A percentile compares a stretch with the other conserved stretches of the same genome.
Evolutionary conservation across 75 land plant genomes (phyloP).

Genomic region (Picea sitchensis): DNA sequence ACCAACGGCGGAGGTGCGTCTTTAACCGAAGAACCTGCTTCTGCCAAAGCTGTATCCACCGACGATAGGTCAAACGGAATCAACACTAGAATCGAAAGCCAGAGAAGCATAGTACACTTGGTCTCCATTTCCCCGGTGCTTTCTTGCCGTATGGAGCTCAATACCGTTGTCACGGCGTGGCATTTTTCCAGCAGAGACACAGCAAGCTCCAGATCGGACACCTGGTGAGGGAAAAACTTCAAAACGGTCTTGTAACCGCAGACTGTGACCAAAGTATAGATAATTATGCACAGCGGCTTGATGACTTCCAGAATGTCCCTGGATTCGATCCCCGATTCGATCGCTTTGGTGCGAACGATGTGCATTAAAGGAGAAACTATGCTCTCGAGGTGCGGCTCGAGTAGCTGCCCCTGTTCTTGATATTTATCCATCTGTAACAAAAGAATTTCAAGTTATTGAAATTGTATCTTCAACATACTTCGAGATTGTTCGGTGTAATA

Average conservation of each 20-base stretch:
- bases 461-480: no score
- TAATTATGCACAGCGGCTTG: conserved; percentile 73
- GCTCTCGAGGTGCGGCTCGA: conserved; percentile 89
- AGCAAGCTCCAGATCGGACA: conserved; percentile 89
- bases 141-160: conserved; percentile 70
- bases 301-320: conserved; percentile 54
- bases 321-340: conserved; percentile 30
- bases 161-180: conserved; percentile 37
- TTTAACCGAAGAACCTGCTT: conserved; percentile 13
- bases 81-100: conserved; percentile 96
- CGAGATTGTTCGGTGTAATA: no score
- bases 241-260: conserved; percentile 91
- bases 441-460: not conserved
- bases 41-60: conserved; percentile 76
- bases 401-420: conserved; percentile 92
- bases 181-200: conserved; percentile 81
- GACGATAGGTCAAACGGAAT: conserved; percentile 95
- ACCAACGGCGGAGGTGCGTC: conserved; percentile 66
- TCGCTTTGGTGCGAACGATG: conserved; percentile 49
- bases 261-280: conserved; percentile 83
- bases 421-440: conserved; percentile 84
- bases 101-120: conserved; percentile 76
- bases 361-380: conserved; percentile 84
- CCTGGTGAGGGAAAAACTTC: conserved; percentile 94
- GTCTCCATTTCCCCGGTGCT: conserved; percentile 98